Evolutionary conservation across 352 stramenopile genomes (phyloP).

Genomic region (Phytophthora idaei): DNA sequence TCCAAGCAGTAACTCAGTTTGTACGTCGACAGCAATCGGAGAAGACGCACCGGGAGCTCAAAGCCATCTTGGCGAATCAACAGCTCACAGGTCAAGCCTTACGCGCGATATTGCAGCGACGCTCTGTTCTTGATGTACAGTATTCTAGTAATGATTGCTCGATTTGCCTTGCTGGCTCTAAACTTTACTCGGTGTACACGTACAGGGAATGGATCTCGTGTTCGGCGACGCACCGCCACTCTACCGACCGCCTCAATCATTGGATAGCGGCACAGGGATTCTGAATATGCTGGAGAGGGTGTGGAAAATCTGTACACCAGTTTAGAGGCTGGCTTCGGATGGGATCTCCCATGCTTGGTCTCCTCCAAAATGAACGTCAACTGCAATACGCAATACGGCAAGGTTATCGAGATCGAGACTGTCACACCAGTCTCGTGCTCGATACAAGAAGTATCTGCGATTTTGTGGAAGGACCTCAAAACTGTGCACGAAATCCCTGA

Average conservation of each 20-base stretch:
- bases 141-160: background rate
- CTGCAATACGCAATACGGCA: conserved; percentile 22
- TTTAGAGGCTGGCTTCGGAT: conserved; percentile 8
- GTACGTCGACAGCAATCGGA: conserved; percentile 24
- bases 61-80: conserved; percentile 22
- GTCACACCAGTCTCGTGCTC: conserved; percentile 23
- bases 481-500: conserved; percentile 27
- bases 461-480: conserved; percentile 26
- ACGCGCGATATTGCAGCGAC: conserved; percentile 11
- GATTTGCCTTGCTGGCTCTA: background rate
- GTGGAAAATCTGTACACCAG: conserved; percentile 16
- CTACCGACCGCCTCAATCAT: background rate
- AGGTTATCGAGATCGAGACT: conserved; percentile 30
- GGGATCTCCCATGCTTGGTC: conserved; percentile 19
- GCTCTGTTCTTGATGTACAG: conserved; percentile 5
- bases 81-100: conserved; percentile 5
- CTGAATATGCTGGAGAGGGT: conserved; percentile 17
- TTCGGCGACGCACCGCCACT: conserved; percentile 9
- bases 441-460: conserved; percentile 16
- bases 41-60: conserved; percentile 18
- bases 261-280: conserved; percentile 10
- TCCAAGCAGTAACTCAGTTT: conserved; percentile 11
- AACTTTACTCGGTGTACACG: background rate
- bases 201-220: conserved; percentile 25
- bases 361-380: conserved; percentile 23